Evolutionary conservation across 1,284 basidiomycete genomes (phyloP), one percentile per base, ranked within the genome.

Genomic region (Austroboletus novae-zelandiae): DNA sequence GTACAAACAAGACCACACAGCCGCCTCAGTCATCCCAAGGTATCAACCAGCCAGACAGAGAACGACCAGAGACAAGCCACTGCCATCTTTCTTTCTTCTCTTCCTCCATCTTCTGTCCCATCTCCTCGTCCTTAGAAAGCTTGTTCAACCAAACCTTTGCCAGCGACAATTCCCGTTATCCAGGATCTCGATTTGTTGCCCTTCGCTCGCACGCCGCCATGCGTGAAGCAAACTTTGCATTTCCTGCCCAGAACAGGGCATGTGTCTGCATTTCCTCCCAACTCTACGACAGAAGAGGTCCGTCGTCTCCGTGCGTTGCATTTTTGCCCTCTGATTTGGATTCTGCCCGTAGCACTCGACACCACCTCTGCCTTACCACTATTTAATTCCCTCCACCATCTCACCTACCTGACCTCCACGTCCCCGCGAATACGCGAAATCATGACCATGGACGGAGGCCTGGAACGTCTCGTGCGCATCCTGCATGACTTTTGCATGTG

Each of bases 401-500:
- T 99, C 52, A 92, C 92, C 45, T 97, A 98, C 72, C 88, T 99
- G 60, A 98, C 96, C 8, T 95, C 94, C 3, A 98, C 96, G 7
- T 98, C 94, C 0, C 95, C 96, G 4, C 85, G 95, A 54, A 98
- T 99, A 73, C 86, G 96, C 46, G 97, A 99, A 72, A 98, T 98
- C 65, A 90, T 99, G 78, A 96, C 94, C 40, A 86, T 91, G 77
- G 96, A 99, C 69, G 96, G 96, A 52, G 96, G 97, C 2, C 84
- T 99, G 37, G 96, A 99, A 68, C 86, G 95, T 23, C 85, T 99
- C 35, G 90, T 99, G 31, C 86, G 91, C 52, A 94, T 99, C 57
- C 76, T 94, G n/a, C 86, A 89, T 63, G 87, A 94, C 57, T 92
- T 92, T 58, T 91, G 86, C 69, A 70, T 89, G 34, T 84, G 78